Conservation (phyloP, 306 rosid species). For the Luffa acutangula region DNA sequence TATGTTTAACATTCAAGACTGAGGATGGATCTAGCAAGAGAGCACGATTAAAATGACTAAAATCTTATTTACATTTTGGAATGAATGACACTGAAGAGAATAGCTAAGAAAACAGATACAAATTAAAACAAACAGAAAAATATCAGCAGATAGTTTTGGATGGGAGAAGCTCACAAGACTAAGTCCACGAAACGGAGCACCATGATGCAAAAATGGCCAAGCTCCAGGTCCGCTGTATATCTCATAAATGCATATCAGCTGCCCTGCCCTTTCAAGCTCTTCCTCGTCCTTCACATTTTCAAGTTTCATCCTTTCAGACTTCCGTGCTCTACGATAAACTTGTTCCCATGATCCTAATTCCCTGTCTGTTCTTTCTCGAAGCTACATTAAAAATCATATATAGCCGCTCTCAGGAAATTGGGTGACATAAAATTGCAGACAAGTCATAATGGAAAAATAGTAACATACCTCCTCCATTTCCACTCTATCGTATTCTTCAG, state of each 20-base stretch:
- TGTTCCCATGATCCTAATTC: constrained; percentile 59
- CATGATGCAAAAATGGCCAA: constrained; percentile 91
- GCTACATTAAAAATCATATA: constrained; percentile 21
- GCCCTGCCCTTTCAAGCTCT: constrained; percentile 91
- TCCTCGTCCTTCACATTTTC: constrained; percentile 96
- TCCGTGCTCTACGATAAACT: constrained; percentile 67
- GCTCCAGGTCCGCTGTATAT: constrained; percentile 70
- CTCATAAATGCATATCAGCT: constrained; percentile 83
- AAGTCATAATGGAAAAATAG: constrained; percentile 14
- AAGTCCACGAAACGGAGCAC: constrained; percentile 84
- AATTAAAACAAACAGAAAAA: neutral
- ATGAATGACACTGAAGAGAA: neutral
- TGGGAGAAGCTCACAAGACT: constrained; percentile 67
- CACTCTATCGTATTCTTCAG: constrained; percentile 68
- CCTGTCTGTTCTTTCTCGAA: constrained; percentile 64
- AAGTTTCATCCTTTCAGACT: constrained; percentile 64
- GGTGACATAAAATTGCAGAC: neutral
- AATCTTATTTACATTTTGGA: neutral
- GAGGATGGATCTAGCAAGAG: neutral
- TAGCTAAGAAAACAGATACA: neutral
- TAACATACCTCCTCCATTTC: constrained; percentile 70
- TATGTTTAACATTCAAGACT: neutral
- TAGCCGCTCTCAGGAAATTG: neutral
- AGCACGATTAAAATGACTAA: neutral
- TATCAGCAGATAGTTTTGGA: constrained; percentile 1